Evolutionary conservation across 1,284 basidiomycete genomes (phyloP).

Genomic region (Tilletia setariae): DNA sequence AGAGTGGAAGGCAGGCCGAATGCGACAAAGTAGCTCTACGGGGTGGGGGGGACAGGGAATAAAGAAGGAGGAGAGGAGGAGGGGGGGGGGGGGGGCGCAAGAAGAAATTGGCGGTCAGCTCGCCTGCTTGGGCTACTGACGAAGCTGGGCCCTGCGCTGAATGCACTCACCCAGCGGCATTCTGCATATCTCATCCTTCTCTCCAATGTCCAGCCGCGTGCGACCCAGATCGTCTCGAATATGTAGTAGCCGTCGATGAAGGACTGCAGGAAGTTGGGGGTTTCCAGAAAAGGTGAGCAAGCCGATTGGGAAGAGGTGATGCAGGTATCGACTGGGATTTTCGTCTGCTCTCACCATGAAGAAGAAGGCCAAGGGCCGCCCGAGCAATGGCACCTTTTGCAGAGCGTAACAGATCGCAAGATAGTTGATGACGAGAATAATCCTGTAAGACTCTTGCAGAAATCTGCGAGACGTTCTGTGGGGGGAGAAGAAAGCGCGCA

Average conservation of each 20-base stretch:
- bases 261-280: too few species aligned
- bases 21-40: slow-evolving; percentile 44
- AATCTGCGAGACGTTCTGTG: slow-evolving; percentile 30
- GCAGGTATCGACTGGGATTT: too few species aligned
- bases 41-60: too few species aligned
- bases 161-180: slow-evolving; percentile 35
- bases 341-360: slow-evolving; percentile 31
- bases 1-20: slow-evolving; percentile 51
- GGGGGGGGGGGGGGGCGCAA: not conserved
- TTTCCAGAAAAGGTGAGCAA: not conserved
- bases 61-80: too few species aligned
- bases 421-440: slow-evolving; percentile 47
- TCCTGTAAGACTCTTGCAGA: slow-evolving; percentile 40
- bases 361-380: slow-evolving; percentile 38
- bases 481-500: not conserved
- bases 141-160: too few species aligned
- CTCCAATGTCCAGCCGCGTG: slow-evolving; percentile 42
- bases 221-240: slow-evolving; percentile 51
- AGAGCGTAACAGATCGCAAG: slow-evolving; percentile 36
- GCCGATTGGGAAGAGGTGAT: too few species aligned
- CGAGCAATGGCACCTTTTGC: slow-evolving; percentile 40
- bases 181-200: slow-evolving; percentile 51
- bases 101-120: not conserved
- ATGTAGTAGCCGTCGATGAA: slow-evolving; percentile 53
- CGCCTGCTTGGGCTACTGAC: not conserved